These are phyloP conservation scores for Canariomyces notabilis DNA, from an alignment of 2,329 filamentous ascomycete genomes.

Conservation along the genomic window DNA sequence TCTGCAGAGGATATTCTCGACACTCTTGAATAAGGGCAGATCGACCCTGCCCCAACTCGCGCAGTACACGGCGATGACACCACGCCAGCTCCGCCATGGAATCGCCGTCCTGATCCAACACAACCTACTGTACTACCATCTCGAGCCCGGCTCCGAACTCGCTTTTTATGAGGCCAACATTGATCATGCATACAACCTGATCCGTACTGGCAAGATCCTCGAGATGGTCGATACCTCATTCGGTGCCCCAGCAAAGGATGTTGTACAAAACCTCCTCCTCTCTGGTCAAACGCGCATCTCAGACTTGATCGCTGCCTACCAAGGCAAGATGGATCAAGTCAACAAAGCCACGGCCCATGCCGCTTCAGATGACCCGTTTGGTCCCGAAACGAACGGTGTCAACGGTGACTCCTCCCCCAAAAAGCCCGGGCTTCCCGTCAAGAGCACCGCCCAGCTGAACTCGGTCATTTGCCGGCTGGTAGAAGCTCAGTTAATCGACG, in stretches of 20 bases:
- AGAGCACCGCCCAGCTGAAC: conserved; percentile 45
- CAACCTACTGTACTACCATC: conserved; percentile 73
- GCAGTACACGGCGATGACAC: conserved; percentile 65
- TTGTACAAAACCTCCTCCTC: conserved; percentile 70
- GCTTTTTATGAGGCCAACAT: conserved; percentile 83
- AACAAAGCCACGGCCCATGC: conserved; percentile 15
- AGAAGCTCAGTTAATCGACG: conserved; percentile 62
- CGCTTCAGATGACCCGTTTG: conserved; percentile 24
- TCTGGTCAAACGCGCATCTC: conserved; percentile 71
- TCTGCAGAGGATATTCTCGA: conserved; percentile 72
- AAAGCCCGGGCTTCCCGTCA: conserved; percentile 34
- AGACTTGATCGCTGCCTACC: conserved; percentile 63
- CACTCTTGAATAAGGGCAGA: conserved; percentile 73
- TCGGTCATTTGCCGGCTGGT: conserved; percentile 51
- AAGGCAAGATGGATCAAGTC: conserved; percentile 29
- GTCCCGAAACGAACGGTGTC: conserved; percentile 29
- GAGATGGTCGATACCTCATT: conserved; percentile 69
- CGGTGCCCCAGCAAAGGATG: conserved; percentile 66
- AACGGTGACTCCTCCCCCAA: conserved; percentile 32
- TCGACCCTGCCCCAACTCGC: conserved; percentile 65
- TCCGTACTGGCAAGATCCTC: conserved; percentile 76
- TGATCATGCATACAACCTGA: conserved; percentile 72
- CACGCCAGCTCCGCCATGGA: conserved; percentile 73
- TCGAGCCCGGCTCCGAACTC: conserved; percentile 54
- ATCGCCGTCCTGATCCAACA: conserved; percentile 84